These are phyloP conservation scores for Eutypella sp. DNA, from an alignment of 2,329 filamentous ascomycete genomes.

Conservation along the genomic window DNA sequence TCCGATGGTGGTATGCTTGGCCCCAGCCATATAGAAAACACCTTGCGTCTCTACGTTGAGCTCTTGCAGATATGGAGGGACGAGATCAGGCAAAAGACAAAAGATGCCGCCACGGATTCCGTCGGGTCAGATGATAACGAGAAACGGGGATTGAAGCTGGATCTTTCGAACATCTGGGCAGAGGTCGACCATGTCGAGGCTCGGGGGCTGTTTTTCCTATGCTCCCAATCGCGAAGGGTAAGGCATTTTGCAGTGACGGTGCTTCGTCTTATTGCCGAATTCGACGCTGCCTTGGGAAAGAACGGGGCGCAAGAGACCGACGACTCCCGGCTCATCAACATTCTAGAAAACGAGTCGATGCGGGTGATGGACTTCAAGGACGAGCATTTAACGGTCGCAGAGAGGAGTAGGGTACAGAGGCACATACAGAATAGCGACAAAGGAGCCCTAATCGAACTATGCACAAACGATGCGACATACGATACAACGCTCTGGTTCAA, in stretches of 20 bases:
- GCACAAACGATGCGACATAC: constrained; percentile 91
- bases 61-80: constrained; percentile 96
- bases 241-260: constrained; percentile 89
- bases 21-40: constrained; percentile 90
- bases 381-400: constrained; percentile 84
- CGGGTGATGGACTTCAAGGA: constrained; percentile 89
- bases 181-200: constrained; percentile 97
- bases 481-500: constrained; percentile 97
- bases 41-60: constrained; percentile 86
- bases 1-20: constrained; percentile 96
- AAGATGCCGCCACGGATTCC: constrained; percentile 62
- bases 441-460: constrained; percentile 86
- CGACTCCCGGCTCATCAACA: constrained; percentile 74
- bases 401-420: constrained; percentile 85
- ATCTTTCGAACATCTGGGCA: constrained; percentile 82
- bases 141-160: constrained; percentile 70
- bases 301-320: constrained; percentile 53
- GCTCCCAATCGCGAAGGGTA: constrained; percentile 88
- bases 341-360: constrained; percentile 84
- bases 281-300: constrained; percentile 83
- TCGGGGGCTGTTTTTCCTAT: constrained; percentile 93
- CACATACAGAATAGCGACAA: constrained; percentile 82
- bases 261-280: constrained; percentile 84
- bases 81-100: constrained; percentile 83
- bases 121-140: constrained; percentile 60